Evolutionary conservation across 2,329 filamentous ascomycete genomes (phyloP), one percentile per base, ranked within the genome.

Genomic region (Pestalotiopsis sp.): DNA sequence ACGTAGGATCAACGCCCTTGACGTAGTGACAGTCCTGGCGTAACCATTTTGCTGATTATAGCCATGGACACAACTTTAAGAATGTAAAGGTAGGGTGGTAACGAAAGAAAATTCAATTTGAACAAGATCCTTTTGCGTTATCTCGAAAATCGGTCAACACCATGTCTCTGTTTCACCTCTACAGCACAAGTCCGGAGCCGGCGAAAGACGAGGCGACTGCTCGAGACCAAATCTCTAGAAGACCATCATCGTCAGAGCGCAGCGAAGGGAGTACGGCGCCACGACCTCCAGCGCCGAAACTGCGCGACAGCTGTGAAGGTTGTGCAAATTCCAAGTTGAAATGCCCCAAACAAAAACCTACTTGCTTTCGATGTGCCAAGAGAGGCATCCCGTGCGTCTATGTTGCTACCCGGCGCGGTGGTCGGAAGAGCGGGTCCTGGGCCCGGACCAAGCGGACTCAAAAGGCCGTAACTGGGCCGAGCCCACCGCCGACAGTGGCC

Each of bases 271-370:
- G 45, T 20, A 5, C 57, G 17, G 36, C 23, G 38, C 13, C 59
- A 17, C 59, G 9, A 17, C 13, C 59, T 17, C 23, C 59, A 17
- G 27, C 17, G 14, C 23, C 59, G 4, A 62, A 62, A 23, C n/a
- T 62, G 59, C 59, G 59, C 4, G 73, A 74, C 66, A 74, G 73
- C 61, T 74, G 73, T 63, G 72, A 70, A 23, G 69, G 71, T 66
- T 74, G 73, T 64, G 73, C 73, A 38, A 70, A 70, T 17, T 72
- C 73, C 17, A 74, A 74, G 68, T 70, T 74, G 62, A 72, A 72
- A 38, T 74, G 73, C 61, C 72, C 68, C 65, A 74, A 73, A 58
- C 71, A 74, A 58, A 73, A 72, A 58, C 73, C 73, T 20, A 68
- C 69, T 38, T 74, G 73, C 67, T 61, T 68, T 5, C 68, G 73